These are phyloP conservation scores for Asterella californica DNA, from an alignment of 225 moss, liverwort and hornwort genomes.

Conservation along the genomic window DNA sequence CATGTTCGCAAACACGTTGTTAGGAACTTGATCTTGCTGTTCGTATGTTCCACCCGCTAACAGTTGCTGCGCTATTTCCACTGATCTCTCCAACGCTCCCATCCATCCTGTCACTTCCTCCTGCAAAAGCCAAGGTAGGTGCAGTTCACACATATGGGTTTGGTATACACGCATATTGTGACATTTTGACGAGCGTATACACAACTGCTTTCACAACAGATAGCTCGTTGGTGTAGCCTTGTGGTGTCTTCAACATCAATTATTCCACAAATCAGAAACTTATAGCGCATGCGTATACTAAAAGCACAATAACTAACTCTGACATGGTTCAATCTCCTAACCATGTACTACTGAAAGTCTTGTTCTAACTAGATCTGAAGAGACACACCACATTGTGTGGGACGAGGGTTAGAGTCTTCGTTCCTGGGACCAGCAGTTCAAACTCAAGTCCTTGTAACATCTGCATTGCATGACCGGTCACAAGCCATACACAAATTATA, in stretches of 20 bases:
- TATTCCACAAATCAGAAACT: too few species aligned
- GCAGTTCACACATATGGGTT: neutral
- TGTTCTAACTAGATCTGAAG: neutral
- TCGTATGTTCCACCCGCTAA: constrained; percentile 18
- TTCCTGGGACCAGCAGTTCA: constrained; percentile 35
- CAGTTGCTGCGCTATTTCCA: constrained; percentile 30
- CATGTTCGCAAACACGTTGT: neutral
- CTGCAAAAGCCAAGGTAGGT: constrained; percentile 18
- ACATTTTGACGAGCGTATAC: neutral
- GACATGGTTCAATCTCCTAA: neutral
- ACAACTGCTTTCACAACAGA: neutral
- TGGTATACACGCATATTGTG: neutral
- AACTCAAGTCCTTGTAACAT: constrained; percentile 35
- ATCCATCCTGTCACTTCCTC: constrained; percentile 37
- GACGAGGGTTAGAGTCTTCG: constrained; percentile 26
- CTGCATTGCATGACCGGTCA: constrained; percentile 18
- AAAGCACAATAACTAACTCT: neutral
- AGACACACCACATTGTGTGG: constrained; percentile 25
- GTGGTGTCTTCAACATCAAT: neutral
- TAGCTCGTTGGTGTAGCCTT: neutral
- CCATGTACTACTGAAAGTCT: neutral
- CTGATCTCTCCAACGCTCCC: constrained; percentile 38
- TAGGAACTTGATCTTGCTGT: neutral
- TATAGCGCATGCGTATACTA: neutral
- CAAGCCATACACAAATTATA: neutral